Conservation (phyloP, 495 filamentous ascomycete species). For the Penicillium herquei region DNA sequence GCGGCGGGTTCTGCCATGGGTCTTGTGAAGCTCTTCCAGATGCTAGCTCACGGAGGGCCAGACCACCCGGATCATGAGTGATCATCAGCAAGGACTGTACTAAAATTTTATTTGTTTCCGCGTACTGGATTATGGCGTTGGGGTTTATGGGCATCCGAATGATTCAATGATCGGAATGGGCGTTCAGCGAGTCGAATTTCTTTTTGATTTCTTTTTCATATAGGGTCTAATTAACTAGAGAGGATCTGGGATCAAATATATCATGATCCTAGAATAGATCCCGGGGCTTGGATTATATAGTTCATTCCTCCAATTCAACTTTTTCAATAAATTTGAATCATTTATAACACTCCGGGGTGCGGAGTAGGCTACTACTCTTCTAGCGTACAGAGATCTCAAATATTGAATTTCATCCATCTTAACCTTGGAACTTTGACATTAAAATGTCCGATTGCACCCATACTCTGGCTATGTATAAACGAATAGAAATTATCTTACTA, state of each 20-base stretch:
- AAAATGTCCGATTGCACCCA: too few species aligned
- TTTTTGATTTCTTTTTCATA: neutral
- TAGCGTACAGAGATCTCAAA: too few species aligned
- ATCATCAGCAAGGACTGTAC: neutral
- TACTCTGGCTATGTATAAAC: too few species aligned
- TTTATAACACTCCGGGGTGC: too few species aligned
- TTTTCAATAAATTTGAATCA: too few species aligned
- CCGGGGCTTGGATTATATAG: too few species aligned
- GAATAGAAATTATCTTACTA: too few species aligned
- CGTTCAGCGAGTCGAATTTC: constrained; percentile 2
- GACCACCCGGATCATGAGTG: constrained; percentile 13
- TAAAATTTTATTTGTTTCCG: neutral
- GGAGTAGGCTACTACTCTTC: too few species aligned
- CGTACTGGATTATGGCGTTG: constrained; percentile 10
- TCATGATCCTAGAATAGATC: too few species aligned
- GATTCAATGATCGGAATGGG: neutral
- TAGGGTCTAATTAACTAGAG: neutral
- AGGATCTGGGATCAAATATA: neutral
- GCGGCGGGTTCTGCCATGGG: constrained; percentile 66
- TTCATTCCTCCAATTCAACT: too few species aligned
- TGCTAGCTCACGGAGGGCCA: constrained; percentile 27
- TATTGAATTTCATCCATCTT: too few species aligned
- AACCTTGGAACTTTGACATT: too few species aligned
- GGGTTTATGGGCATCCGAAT: neutral
- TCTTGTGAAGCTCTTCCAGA: constrained; percentile 57